Conservation (phyloP, 2,329 filamentous ascomycete species). For the Albophoma yamanashiensis region DNA sequence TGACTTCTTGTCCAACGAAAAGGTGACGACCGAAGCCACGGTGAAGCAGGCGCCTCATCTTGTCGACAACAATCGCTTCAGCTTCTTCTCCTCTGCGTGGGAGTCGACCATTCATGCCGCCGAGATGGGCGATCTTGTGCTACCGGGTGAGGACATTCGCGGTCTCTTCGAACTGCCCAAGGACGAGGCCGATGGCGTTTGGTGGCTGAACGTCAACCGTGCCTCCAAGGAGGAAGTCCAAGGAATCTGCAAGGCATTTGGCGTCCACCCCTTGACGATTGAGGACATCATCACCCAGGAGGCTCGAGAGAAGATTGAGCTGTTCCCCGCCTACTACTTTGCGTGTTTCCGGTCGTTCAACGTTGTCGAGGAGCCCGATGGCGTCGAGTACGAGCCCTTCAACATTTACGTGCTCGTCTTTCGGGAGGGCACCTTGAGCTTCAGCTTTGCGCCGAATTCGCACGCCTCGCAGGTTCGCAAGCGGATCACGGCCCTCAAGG, state of each 20-base stretch:
- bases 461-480: constrained; percentile 84
- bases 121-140: constrained; percentile 76
- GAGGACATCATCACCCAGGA: constrained; percentile 96
- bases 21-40: constrained; percentile 24
- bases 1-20: constrained; percentile 35
- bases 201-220: constrained; percentile 94
- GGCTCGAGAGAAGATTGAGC: constrained; percentile 93
- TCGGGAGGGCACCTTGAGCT: constrained; percentile 87
- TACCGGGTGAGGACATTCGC: constrained; percentile 81
- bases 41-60: constrained; percentile 27
- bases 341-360: constrained; percentile 94
- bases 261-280: constrained; percentile 87
- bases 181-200: constrained; percentile 67
- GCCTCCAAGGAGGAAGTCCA: constrained; percentile 82
- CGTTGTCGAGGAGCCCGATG: constrained; percentile 63
- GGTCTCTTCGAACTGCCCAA: constrained; percentile 67
- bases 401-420: constrained; percentile 97
- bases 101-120: constrained; percentile 88
- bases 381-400: constrained; percentile 82
- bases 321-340: constrained; percentile 97
- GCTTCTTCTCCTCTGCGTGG: constrained; percentile 92
- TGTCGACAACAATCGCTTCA: constrained; percentile 69
- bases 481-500: constrained; percentile 84
- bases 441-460: constrained; percentile 80
- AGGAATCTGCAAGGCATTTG: constrained; percentile 86